These are phyloP conservation scores for Hura crepitans DNA, from an alignment of 441 rosid species.

Conservation along the genomic window DNA sequence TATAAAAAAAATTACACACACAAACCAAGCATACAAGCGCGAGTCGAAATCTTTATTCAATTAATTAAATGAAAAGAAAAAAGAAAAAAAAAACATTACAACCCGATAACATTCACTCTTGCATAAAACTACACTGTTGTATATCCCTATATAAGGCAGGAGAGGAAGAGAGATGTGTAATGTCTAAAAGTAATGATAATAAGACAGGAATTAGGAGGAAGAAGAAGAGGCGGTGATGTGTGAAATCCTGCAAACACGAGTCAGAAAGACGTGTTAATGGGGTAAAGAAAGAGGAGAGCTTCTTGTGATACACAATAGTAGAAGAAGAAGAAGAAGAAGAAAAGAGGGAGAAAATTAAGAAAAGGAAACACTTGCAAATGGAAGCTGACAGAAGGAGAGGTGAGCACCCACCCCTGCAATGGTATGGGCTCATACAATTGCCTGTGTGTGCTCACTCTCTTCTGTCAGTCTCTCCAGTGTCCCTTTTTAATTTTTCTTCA, in stretches of 20 bases:
- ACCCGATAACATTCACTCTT: not conserved
- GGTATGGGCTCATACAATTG: slow-evolving; percentile 55
- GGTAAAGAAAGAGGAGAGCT: not conserved
- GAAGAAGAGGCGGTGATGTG: not conserved
- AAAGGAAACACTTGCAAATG: slow-evolving; percentile 15
- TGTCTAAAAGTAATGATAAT: not conserved
- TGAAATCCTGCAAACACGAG: not conserved
- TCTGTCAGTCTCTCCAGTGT: slow-evolving; percentile 86
- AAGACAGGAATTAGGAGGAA: not conserved
- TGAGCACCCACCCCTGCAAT: slow-evolving; percentile 95
- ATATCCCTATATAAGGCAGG: not conserved
- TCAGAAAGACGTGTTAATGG: not conserved
- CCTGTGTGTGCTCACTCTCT: slow-evolving; percentile 99
- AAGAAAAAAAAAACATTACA: not conserved
- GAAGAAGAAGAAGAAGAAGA: not conserved
- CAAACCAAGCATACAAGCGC: not conserved
- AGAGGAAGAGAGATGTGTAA: not conserved
- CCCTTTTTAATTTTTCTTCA: no score
- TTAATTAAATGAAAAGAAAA: not conserved
- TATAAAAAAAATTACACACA: not conserved
- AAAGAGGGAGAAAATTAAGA: no score
- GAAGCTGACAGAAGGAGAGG: slow-evolving; percentile 77
- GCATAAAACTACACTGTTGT: not conserved
- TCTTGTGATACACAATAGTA: no score
- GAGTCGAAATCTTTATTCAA: not conserved